These are phyloP conservation scores for Crucihimalaya himalaica DNA, from an alignment of 345 rosid species.

Conservation along the genomic window DNA sequence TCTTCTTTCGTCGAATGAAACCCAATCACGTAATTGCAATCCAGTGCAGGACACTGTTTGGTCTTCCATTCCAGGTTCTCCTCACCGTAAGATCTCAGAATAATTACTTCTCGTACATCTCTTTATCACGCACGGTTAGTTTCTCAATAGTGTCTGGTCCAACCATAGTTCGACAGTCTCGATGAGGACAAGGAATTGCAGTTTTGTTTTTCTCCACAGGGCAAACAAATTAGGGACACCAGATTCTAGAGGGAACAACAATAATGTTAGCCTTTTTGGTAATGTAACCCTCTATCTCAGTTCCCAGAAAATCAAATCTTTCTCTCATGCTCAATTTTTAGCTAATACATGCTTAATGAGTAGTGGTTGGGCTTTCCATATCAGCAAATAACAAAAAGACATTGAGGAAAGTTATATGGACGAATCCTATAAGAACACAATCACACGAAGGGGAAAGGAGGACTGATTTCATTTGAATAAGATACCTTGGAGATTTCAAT, in stretches of 20 bases:
- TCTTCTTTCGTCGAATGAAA: neutral
- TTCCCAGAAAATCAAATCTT: neutral
- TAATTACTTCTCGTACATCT: neutral
- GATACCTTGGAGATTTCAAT: slow-evolving; percentile 73
- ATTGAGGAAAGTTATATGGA: slow-evolving; percentile 11
- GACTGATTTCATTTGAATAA: neutral
- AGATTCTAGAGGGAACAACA: slow-evolving; percentile 14
- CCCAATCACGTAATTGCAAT: slow-evolving; percentile 7
- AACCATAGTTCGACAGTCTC: slow-evolving; percentile 8
- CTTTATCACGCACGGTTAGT: neutral
- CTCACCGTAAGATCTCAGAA: slow-evolving; percentile 23
- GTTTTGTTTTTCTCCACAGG: neutral
- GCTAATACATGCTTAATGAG: neutral
- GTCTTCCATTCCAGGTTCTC: neutral
- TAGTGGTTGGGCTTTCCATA: neutral
- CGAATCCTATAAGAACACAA: slow-evolving; percentile 2
- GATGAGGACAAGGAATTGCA: slow-evolving; percentile 27
- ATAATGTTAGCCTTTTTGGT: neutral
- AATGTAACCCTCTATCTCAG: neutral
- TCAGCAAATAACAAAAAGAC: slow-evolving; percentile 17
- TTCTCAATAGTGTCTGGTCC: slow-evolving; percentile 29
- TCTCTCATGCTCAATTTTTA: neutral
- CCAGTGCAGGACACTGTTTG: slow-evolving; percentile 22
- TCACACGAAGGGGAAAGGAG: neutral
- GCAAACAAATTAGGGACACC: neutral